These are phyloP conservation scores for Teratosphaeriaceae sp. DNA, from an alignment of 2,329 filamentous ascomycete species.

Conservation along the genomic window DNA sequence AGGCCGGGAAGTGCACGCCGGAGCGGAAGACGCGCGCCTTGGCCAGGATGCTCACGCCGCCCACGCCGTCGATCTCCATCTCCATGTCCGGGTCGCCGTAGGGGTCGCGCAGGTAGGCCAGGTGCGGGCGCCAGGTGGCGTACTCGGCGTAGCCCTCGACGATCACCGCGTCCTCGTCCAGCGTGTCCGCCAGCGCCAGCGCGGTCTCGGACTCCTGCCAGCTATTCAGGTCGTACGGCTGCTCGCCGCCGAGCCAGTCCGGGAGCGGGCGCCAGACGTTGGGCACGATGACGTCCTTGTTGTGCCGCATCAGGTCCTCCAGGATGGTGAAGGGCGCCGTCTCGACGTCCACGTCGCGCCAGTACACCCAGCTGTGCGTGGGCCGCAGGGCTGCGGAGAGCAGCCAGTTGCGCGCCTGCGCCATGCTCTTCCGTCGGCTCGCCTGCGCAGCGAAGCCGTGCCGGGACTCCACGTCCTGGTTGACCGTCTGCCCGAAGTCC, in stretches of 20 bases:
- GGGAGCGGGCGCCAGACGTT: slow-evolving; percentile 99
- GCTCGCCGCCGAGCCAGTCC: slow-evolving; percentile 97
- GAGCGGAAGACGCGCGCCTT: slow-evolving; percentile 93
- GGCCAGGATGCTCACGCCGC: slow-evolving; percentile 92
- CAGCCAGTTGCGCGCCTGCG: slow-evolving; percentile 94
- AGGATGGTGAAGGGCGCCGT: slow-evolving; percentile 95
- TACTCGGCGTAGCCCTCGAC: slow-evolving; percentile 99
- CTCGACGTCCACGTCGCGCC: slow-evolving; percentile 97
- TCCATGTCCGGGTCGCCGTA: slow-evolving; percentile 99
- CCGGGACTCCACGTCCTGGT: slow-evolving; percentile 94
- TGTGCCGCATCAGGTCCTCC: slow-evolving; percentile 96
- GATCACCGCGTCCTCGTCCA: slow-evolving; percentile 97
- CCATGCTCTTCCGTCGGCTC: slow-evolving; percentile 91
- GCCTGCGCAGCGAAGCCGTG: slow-evolving; percentile 97
- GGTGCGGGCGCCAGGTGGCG: slow-evolving; percentile 93
- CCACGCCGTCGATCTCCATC: slow-evolving; percentile 98
- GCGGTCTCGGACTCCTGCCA: slow-evolving; percentile 99
- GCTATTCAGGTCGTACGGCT: slow-evolving; percentile 96
- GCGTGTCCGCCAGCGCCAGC: slow-evolving; percentile 81
- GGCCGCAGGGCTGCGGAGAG: slow-evolving; percentile 87
- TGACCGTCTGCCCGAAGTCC: slow-evolving; percentile 96
- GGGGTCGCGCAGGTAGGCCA: slow-evolving; percentile 92
- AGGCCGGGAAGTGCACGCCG: slow-evolving; percentile 95
- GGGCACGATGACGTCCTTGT: slow-evolving; percentile 97
- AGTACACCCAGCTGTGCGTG: slow-evolving; percentile 98